Evolutionary conservation across 2,329 filamentous ascomycete species (phyloP), one percentile per base, ranked within the genome.

Genomic region (Graphilbum fragrans): DNA sequence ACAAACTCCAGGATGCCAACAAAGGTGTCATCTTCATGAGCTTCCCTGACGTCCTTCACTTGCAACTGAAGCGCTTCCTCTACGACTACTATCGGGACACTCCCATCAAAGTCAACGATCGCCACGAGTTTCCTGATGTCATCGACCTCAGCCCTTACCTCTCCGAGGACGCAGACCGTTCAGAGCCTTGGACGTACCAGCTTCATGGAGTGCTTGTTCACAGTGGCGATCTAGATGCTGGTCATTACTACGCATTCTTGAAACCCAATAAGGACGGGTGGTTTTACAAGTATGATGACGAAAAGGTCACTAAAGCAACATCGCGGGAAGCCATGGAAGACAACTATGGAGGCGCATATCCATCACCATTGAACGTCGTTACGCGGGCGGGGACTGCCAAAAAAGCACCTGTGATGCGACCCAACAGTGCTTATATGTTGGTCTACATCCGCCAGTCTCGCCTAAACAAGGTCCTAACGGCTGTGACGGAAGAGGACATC

Each of bases 91-190:
- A 94, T 51, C 79, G 86, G 52, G 90, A 96, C 56, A 87, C 86
- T 49, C 95, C 96, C 85, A 95, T 94, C 82, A 98, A 98, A 65
- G 87, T 98, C 58, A 93, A 94, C 54, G 86, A 93, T 53, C 79
- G 86, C 43, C 90, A 92, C 63, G 86, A 93, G 54, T 94, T 92
- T 50, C 86, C 86, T 1, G 85, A 93, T 45, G 65, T 75, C 43
- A 86, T 87, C 53, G 85, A 94, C 55, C 86, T 88, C 7, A 70
- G 84, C 0, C 87, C 87, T 1, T 98, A 92, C 57, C 75, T 98
- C 18, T 82, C 86, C 12, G 80, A 86, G 20, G 80, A 86, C 46
- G 86, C 86, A 21, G 88, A 95, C 58, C 83, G 70, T 57, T 92
- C 86, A 1, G 87, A 96, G 56, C 69, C 88, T 2, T 96, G 88